Conservation (phyloP, 2,329 filamentous ascomycete genomes). For the Botrytis deweyae region DNA sequence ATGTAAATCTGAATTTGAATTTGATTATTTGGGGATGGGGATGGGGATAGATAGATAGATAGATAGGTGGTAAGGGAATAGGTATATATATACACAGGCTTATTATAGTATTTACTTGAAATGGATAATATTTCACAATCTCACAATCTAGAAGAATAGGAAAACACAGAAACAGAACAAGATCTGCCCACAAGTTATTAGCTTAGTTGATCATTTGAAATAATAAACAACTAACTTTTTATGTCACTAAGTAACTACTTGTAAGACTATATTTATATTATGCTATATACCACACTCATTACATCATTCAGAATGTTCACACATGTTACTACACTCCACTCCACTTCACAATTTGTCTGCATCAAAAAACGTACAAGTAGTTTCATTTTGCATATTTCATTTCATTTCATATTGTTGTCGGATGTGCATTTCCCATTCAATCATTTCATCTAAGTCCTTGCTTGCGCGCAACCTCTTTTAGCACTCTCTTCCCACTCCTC, state of each 20-base stretch:
- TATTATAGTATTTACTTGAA: background rate
- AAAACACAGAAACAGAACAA: background rate
- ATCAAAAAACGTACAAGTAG: background rate
- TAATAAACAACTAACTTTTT: no score
- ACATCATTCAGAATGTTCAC: no score
- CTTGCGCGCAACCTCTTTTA: background rate
- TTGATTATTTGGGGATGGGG: background rate
- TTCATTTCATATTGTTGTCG: background rate
- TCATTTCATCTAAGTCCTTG: background rate
- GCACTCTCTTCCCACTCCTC: background rate
- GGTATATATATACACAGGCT: background rate
- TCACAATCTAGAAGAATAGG: background rate
- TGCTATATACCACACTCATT: no score
- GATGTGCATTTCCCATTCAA: background rate
- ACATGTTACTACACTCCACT: no score
- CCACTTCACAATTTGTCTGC: background rate
- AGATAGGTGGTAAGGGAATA: background rate
- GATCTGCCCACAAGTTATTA: no score
- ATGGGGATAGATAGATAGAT: background rate
- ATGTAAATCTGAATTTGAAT: background rate
- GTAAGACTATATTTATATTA: no score
- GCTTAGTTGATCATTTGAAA: no score
- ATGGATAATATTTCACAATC: background rate
- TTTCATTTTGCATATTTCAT: background rate
- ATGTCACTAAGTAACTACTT: no score